These are phyloP conservation scores for Rhizopogon sp. DNA, from an alignment of 768 basidiomycete genomes.

Conservation along the genomic window DNA sequence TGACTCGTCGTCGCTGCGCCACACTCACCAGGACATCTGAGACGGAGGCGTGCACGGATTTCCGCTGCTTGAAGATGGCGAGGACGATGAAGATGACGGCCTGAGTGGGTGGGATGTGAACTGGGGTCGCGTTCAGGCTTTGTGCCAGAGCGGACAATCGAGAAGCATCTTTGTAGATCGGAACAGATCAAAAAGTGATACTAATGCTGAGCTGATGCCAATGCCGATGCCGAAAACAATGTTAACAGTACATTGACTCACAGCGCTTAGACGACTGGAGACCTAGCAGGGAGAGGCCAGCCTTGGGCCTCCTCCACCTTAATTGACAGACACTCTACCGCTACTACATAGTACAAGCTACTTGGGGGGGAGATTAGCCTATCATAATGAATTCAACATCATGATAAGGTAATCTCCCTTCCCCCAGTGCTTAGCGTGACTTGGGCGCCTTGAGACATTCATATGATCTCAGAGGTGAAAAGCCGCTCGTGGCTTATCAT, in stretches of 20 bases:
- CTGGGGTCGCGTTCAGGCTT: constrained; percentile 16
- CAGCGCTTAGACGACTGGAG: background rate
- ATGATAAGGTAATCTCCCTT: too few species aligned
- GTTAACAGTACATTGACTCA: background rate
- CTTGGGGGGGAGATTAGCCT: too few species aligned
- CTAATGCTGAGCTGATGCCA: too few species aligned
- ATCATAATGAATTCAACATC: too few species aligned
- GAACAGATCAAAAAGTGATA: constrained; percentile 7
- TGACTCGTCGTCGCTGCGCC: constrained; percentile 10
- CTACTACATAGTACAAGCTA: too few species aligned
- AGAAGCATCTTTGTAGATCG: constrained; percentile 4
- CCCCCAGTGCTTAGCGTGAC: too few species aligned
- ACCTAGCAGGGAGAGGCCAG: background rate
- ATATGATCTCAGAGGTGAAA: too few species aligned
- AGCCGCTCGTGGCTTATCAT: too few species aligned
- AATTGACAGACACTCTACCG: too few species aligned
- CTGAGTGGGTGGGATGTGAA: constrained; percentile 44
- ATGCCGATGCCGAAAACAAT: constrained; percentile 2
- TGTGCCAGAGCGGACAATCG: background rate
- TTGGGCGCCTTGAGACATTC: too few species aligned
- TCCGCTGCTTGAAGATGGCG: constrained; percentile 21
- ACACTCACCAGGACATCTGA: constrained; percentile 14
- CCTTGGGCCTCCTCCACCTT: too few species aligned
- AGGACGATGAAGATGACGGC: constrained; percentile 18
- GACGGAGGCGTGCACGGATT: constrained; percentile 28